Base-by-base conservation (phyloP, 352 stramenopile genomes). In the Pythium monospermum region DNA sequence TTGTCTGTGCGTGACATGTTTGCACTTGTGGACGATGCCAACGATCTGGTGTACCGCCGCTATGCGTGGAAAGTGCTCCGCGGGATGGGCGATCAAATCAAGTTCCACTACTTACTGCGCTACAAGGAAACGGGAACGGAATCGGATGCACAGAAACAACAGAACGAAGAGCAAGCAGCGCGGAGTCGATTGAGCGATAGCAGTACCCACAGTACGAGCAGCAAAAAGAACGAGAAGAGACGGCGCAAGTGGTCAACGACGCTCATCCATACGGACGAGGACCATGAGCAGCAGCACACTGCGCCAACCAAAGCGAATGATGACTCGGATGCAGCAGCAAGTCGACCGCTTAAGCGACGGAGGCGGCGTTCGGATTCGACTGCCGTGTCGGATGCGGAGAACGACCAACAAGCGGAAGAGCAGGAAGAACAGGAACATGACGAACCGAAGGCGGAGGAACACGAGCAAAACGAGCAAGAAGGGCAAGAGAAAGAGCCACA, bases 161-260 rank as follows among this genome's bases (percentile, higher is more conserved):
- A 48, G 61, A 18, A 59, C 49, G 47, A 68, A 58, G 12, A 36
- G 47, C 4, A 18, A n/a, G n/a, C n/a, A n/a, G n/a, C n/a, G n/a
- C n/a, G 37, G 12, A 40, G 19, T 39, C 27, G 19, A 11, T 18
- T 15, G 26, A 26, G 33, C 1, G 8, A 16, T 4, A 11, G 30
- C 30, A 10, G 44, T 22, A 12, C 1, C 8, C 31, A 30, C 18
- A 49, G 35, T 32, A 36, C 19, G 22, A 43, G 54, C 16, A 38
- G 30, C 18, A 26, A 30, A 3, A 47, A 44, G 13, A 26, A 36
- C 11, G 52, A 61, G 35, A 66, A 69, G 30, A 68, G 73, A n/a
- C 83, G 86, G 47, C 76, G 81, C 28, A 87, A 87, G 53, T 90
- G 79, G 79, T 73, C 74, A 12, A 90, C 79, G 15, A 90, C 79